Evolutionary conservation across 2,329 filamentous ascomycete species (phyloP).

Genomic region (Pseudogymnoascus sp.): DNA sequence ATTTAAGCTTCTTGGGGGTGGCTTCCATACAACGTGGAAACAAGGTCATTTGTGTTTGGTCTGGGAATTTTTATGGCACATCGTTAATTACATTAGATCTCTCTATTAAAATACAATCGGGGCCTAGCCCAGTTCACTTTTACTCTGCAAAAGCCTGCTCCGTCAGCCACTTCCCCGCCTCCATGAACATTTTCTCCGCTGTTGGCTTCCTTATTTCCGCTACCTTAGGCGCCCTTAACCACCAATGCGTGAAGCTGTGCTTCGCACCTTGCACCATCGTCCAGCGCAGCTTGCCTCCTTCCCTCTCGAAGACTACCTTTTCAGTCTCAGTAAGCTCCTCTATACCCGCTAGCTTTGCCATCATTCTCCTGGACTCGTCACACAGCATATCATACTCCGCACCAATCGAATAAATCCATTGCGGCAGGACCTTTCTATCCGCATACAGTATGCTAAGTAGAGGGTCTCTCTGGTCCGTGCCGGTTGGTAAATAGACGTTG

Average conservation of each 20-base stretch:
- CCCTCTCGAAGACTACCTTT: background rate
- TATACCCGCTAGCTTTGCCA: conserved; percentile 10
- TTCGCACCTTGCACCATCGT: background rate
- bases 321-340: conserved; percentile 2
- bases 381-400: conserved; percentile 23
- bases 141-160: background rate
- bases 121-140: background rate
- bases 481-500: conserved; percentile 17
- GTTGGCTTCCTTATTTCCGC: background rate
- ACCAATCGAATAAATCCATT: conserved; percentile 19
- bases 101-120: background rate
- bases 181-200: conserved; percentile 1
- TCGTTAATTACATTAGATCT: background rate
- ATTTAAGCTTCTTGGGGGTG: background rate
- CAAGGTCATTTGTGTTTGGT: background rate
- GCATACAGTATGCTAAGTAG: conserved; percentile 19
- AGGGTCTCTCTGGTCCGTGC: conserved; percentile 20
- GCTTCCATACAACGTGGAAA: background rate
- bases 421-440: conserved; percentile 16
- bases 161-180: background rate
- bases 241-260: conserved; percentile 2
- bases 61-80: background rate
- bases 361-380: conserved; percentile 16
- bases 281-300: background rate
- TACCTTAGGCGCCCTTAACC: background rate